phyloP scores from a whole-genome alignment of 2,329 filamentous ascomycete genomes.

The Botryotinia calthae region DNA sequence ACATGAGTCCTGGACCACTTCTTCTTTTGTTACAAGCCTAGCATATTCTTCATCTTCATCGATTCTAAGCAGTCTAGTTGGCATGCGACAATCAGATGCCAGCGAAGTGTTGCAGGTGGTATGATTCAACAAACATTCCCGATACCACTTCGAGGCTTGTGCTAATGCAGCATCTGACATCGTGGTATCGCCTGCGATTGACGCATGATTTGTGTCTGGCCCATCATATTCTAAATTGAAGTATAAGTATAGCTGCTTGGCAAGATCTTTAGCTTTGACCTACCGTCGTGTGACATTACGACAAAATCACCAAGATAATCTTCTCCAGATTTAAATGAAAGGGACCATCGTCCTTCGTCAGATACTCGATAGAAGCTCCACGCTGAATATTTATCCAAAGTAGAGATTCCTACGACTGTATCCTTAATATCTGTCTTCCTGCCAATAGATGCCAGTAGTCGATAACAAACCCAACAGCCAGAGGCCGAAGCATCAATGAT shows the following conservation, averaged over 20 bases:
- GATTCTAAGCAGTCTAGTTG: slow-evolving; percentile 2
- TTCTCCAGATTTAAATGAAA: accelerated
- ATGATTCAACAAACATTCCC: not conserved
- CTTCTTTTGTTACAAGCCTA: not conserved
- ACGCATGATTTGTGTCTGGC: not conserved
- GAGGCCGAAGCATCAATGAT: not conserved
- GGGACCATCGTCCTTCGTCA: not conserved
- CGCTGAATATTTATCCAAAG: not conserved
- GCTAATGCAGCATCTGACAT: not conserved
- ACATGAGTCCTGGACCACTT: not conserved
- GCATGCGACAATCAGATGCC: not conserved
- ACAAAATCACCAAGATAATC: accelerated
- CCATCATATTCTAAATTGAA: not conserved
- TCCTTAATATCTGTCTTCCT: too few species aligned
- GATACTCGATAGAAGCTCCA: accelerated
- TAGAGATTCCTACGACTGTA: not conserved
- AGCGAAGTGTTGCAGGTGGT: not conserved
- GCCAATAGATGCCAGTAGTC: not conserved
- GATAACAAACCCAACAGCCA: not conserved
- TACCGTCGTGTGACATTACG: not conserved
- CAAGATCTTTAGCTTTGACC: not conserved
- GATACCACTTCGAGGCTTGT: slow-evolving; percentile 4
- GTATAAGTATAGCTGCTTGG: not conserved
- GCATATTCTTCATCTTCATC: not conserved
- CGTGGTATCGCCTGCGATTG: not conserved